Evolutionary conservation across 345 rosid species (phyloP), one percentile per base, ranked within the genome.

Genomic region (Corymbia maculata): DNA sequence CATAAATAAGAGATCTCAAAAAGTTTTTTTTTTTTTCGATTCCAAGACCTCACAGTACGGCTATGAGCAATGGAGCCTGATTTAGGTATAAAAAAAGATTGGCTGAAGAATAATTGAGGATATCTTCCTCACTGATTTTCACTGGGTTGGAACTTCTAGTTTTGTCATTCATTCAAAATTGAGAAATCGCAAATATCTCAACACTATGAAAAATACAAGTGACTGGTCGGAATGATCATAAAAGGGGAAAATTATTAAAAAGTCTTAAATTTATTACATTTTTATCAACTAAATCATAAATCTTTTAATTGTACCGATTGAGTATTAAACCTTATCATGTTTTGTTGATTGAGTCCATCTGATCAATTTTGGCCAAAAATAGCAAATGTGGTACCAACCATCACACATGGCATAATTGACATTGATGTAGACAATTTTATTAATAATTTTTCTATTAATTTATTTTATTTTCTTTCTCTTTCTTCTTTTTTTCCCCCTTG

Each of bases 161-260:
- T 68, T 32, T 22, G 3, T 32, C 21, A 0, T n/a, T 32, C 36
- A 2, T 14, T 68, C 44, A 68, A 68, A 30, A 68, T 68, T 9
- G 6, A 30, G 44, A 68, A 16, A 68, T 68, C 21, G 19, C 21
- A 30, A 68, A 68, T 22, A 30, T 68, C 79, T 15, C 5, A 6
- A 68, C 6, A 16, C 22, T 15, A 32, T 2, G 44, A 8, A 32
- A 68, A 68, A 32, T 0, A 68, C 4, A 8, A 1, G 6, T 4
- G 44, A 16, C 2, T 8, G 5, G 45, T 1, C 6, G 9, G 3
- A 68, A 17, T 22, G 44, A 17, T 32, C 12, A 14, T 66, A 66
- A 66, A 55, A 21, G 28, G 6, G 61, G 13, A 11, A 55, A 55
- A 55, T 0, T 22, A 21, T 55, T 0, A 22, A 0, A 55, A 55